phyloP scores from a whole-genome alignment of 1,284 basidiomycete genomes.

The Rhodotorula sp. region DNA sequence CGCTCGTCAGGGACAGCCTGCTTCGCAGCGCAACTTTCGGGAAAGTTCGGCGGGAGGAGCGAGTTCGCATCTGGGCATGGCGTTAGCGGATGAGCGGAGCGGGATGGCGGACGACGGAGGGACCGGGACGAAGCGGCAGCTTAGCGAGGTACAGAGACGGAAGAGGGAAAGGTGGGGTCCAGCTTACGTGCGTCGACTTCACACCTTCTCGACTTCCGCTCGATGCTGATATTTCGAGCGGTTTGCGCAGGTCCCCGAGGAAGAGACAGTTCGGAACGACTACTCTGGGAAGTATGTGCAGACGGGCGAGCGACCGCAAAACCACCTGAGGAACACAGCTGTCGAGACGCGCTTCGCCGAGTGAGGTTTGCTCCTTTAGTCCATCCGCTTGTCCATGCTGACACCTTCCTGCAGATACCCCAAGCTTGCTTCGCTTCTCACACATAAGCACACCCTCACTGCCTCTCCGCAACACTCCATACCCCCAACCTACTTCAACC shows the following conservation, averaged over 20 bases:
- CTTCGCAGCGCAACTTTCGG: constrained; percentile 25
- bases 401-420: constrained; percentile 65
- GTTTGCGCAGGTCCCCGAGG: constrained; percentile 54
- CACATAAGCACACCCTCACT: constrained; percentile 37
- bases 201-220: neutral
- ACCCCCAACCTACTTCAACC: constrained; percentile 64
- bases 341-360: constrained; percentile 86
- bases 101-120: neutral
- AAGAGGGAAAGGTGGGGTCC: constrained; percentile 24
- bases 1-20: constrained; percentile 23
- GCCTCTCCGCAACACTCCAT: constrained; percentile 49
- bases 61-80: constrained; percentile 5
- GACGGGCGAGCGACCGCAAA: constrained; percentile 83
- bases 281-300: constrained; percentile 87
- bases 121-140: neutral
- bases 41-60: constrained; percentile 13
- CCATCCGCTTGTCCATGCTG: neutral
- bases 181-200: constrained; percentile 16
- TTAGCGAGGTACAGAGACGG: constrained; percentile 15
- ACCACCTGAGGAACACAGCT: constrained; percentile 82
- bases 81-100: no score
- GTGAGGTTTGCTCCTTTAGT: constrained; percentile 57
- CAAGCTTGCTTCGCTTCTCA: constrained; percentile 63
- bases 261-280: constrained; percentile 93
- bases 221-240: neutral